phyloP scores from a whole-genome alignment of 75 land plant genomes.

The Chamaecyparis obtusa region DNA sequence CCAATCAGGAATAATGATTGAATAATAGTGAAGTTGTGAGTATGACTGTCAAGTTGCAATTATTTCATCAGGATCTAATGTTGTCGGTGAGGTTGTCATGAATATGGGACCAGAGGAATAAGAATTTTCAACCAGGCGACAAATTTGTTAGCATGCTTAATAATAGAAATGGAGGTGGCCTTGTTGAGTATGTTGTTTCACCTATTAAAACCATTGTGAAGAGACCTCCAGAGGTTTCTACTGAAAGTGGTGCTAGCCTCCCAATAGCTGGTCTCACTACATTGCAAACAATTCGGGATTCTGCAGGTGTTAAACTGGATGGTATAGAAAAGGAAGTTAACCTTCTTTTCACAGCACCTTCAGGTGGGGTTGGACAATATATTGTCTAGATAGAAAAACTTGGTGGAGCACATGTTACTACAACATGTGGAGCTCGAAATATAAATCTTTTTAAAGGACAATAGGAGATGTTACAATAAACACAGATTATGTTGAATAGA shows the following conservation, averaged over 20 bases:
- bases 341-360: conserved; percentile 49
- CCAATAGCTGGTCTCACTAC: conserved; percentile 38
- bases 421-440: conserved; percentile 51
- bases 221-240: conserved; percentile 33
- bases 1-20: too few relatives aligned
- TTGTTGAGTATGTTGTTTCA: conserved; percentile 46
- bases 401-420: conserved; percentile 48
- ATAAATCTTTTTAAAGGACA: conserved; percentile 29
- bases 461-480: too few relatives aligned
- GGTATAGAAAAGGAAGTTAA: conserved; percentile 24
- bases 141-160: too few relatives aligned
- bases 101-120: too few relatives aligned
- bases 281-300: conserved; percentile 31
- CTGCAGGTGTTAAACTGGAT: conserved; percentile 42
- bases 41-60: too few relatives aligned
- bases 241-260: conserved; percentile 33
- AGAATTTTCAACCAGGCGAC: too few relatives aligned
- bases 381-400: conserved; percentile 52
- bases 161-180: conserved; percentile 35
- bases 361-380: conserved; percentile 52
- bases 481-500: too few relatives aligned
- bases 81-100: too few relatives aligned
- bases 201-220: conserved; percentile 22
- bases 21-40: too few relatives aligned
- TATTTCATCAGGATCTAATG: too few relatives aligned